phyloP scores from a whole-genome alignment of 352 stramenopile species.

The Globisporangium megalacanthum region DNA sequence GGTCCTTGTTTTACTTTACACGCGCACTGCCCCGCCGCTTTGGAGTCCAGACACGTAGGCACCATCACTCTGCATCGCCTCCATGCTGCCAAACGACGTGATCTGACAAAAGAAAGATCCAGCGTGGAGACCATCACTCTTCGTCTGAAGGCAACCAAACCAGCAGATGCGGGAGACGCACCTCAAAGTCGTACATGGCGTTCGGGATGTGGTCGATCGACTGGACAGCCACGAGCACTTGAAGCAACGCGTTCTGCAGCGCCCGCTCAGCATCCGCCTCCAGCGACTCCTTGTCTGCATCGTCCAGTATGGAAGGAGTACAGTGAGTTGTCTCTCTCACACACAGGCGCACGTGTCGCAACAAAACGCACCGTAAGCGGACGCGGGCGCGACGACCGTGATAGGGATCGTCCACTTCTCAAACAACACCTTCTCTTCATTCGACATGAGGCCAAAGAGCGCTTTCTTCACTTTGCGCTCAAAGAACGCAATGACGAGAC shows the following conservation, averaged over 20 bases:
- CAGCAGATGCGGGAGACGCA: conserved; percentile 6
- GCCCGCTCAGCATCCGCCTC: conserved; percentile 54
- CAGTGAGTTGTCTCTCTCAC: not conserved
- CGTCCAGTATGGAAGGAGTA: conserved; percentile 7
- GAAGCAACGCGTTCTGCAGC: conserved; percentile 63
- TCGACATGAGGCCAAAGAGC: conserved; percentile 79
- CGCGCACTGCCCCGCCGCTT: conserved; percentile 31
- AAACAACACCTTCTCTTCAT: conserved; percentile 82
- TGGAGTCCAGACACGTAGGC: conserved; percentile 26
- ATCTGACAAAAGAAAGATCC: conserved; percentile 17
- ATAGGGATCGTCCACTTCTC: conserved; percentile 80
- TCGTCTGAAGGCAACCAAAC: no score
- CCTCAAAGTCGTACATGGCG: conserved; percentile 84
- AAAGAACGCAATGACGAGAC: conserved; percentile 70
- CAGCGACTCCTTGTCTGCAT: conserved; percentile 41
- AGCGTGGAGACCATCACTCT: not conserved
- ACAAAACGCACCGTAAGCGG: conserved; percentile 27
- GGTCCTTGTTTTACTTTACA: conserved; percentile 13
- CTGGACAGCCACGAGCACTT: conserved; percentile 73
- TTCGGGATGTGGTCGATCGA: conserved; percentile 74
- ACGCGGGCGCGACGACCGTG: conserved; percentile 40
- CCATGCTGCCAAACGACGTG: conserved; percentile 38
- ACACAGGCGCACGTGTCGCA: not conserved
- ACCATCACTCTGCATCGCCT: conserved; percentile 39
- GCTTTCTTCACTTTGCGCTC: conserved; percentile 80